Evolutionary conservation across 768 basidiomycete species (phyloP).

Genomic region (Suillus paluster): DNA sequence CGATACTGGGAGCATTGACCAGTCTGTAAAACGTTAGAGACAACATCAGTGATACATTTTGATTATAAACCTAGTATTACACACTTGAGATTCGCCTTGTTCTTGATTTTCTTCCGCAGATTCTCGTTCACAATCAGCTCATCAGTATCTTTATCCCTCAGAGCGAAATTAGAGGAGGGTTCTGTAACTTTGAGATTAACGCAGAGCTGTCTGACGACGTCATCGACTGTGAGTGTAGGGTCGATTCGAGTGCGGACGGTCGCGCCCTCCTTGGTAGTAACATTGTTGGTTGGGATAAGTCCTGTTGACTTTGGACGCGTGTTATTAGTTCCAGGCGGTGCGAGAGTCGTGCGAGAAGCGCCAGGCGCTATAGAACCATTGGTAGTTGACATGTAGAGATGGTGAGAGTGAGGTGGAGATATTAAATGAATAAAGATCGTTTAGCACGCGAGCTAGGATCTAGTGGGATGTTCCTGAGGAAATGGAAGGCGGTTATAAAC

Average conservation of each 20-base stretch:
- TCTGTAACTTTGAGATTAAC: constrained; percentile 80
- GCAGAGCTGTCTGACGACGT: constrained; percentile 84
- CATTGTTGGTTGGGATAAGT: constrained; percentile 83
- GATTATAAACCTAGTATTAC: constrained; percentile 26
- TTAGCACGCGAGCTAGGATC: neutral
- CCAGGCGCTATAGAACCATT: constrained; percentile 36
- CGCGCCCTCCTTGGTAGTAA: constrained; percentile 74
- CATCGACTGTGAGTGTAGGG: constrained; percentile 79
- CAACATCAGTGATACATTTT: constrained; percentile 8
- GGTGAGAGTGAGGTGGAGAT: constrained; percentile 32
- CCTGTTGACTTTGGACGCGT: constrained; percentile 45
- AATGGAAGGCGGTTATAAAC: neutral
- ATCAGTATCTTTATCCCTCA: constrained; percentile 77
- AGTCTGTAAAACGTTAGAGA: constrained; percentile 43
- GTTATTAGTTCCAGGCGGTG: constrained; percentile 37
- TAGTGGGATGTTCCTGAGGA: neutral
- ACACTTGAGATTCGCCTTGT: constrained; percentile 79
- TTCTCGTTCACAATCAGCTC: constrained; percentile 90
- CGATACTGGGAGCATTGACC: constrained; percentile 78
- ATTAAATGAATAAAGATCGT: constrained; percentile 8
- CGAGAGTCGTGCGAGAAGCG: constrained; percentile 30
- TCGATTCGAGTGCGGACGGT: constrained; percentile 86
- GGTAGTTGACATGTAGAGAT: constrained; percentile 36
- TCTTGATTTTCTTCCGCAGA: constrained; percentile 78
- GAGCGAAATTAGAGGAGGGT: constrained; percentile 69